Evolutionary conservation across 768 basidiomycete species (phyloP).

Genomic region (Cytidiella melzeri): DNA sequence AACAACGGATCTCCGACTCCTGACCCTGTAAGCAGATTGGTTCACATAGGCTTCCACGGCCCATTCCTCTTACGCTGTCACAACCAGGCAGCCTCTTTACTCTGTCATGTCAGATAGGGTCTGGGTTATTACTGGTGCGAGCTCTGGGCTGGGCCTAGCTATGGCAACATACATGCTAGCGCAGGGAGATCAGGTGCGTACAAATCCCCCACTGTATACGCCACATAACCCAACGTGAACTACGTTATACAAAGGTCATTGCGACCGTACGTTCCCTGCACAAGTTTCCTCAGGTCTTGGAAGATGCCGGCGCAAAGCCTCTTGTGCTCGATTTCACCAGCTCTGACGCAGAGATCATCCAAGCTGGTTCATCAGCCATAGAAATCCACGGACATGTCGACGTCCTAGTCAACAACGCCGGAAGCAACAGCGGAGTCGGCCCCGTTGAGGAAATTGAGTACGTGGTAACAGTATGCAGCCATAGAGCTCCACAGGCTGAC

Average conservation of each 20-base stretch:
- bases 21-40: no score
- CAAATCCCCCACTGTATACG: no score
- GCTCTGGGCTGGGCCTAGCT: conserved; percentile 8
- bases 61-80: no score
- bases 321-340: conserved; percentile 3
- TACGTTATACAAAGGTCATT: conserved; percentile 6
- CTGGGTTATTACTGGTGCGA: conserved; percentile 13
- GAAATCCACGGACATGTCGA: conserved; percentile 5
- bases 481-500: neutral
- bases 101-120: conserved; percentile 2
- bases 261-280: conserved; percentile 4
- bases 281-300: conserved; percentile 3
- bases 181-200: conserved; percentile 7
- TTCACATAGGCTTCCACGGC: no score
- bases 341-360: conserved; percentile 1
- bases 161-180: conserved; percentile 3
- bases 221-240: neutral
- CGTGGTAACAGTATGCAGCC: neutral
- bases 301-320: neutral
- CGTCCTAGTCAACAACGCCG: conserved; percentile 12
- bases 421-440: conserved; percentile 12
- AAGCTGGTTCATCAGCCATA: neutral
- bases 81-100: no score
- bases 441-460: conserved; percentile 9
- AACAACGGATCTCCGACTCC: no score